phyloP scores from a whole-genome alignment of 139 green algal species.

The Chlamydomonas applanata region DNA sequence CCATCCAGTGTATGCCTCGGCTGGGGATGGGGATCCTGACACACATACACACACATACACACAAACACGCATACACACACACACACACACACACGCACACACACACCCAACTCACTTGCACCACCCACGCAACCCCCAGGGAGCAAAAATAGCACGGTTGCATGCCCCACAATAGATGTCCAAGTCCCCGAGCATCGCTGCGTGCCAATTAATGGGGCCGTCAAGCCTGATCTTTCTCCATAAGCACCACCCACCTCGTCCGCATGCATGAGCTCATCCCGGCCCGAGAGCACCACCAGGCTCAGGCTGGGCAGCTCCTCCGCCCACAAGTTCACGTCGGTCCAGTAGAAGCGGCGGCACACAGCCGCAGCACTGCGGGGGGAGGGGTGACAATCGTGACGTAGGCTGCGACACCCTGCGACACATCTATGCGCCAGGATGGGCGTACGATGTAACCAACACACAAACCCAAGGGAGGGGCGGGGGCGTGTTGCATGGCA shows the following conservation, averaged over 20 bases:
- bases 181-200: too few relatives aligned
- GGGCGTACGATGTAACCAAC: too few relatives aligned
- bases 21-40: too few relatives aligned
- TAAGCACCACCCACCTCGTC: slow-evolving; percentile 19
- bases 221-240: neutral
- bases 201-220: neutral
- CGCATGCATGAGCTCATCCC: slow-evolving; percentile 46
- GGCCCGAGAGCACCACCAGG: slow-evolving; percentile 36
- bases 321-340: slow-evolving; percentile 43
- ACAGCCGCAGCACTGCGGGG: neutral
- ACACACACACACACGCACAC: neutral
- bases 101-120: neutral
- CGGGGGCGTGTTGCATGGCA: too few relatives aligned
- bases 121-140: neutral
- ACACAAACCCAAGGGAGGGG: too few relatives aligned
- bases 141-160: neutral
- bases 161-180: neutral
- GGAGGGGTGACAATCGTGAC: too few relatives aligned
- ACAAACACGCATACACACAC: neutral
- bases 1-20: too few relatives aligned
- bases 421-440: too few relatives aligned
- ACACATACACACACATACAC: too few relatives aligned
- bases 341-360: slow-evolving; percentile 37
- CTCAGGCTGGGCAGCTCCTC: slow-evolving; percentile 30
- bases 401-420: too few relatives aligned